These are phyloP conservation scores for Cryptosporidium felis DNA, from an alignment of 169 alveolate genomes.

Conservation along the genomic window DNA sequence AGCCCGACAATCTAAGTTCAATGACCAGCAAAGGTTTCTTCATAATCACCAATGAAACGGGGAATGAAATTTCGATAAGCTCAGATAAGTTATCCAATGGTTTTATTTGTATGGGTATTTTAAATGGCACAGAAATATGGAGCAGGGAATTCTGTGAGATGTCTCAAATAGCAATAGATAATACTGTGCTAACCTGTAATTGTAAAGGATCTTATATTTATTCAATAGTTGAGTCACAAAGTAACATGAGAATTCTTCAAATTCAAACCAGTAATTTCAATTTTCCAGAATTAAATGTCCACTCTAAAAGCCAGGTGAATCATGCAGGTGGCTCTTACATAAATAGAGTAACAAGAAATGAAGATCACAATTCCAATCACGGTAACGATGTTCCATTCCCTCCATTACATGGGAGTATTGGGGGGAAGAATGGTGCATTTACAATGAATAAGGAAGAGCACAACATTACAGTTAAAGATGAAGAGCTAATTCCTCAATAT, in stretches of 20 bases:
- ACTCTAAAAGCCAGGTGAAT: background rate
- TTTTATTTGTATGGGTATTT: constrained; percentile 35
- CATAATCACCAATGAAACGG: constrained; percentile 11
- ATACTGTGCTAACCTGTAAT: constrained; percentile 4
- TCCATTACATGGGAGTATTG: constrained; percentile 12
- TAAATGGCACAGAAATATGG: constrained; percentile 60
- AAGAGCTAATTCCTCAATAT: background rate
- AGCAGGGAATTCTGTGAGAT: constrained; percentile 48
- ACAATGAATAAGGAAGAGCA: background rate
- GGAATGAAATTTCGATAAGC: constrained; percentile 20
- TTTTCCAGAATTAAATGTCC: constrained; percentile 6
- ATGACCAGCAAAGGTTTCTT: background rate
- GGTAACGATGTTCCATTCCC: constrained; percentile 49
- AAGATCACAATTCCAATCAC: background rate
- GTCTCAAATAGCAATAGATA: background rate
- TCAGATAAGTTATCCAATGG: constrained; percentile 11
- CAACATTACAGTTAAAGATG: background rate
- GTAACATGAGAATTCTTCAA: background rate
- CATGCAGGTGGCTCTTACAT: constrained; percentile 3
- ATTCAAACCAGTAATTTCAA: background rate
- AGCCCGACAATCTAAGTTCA: background rate
- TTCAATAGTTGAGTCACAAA: background rate
- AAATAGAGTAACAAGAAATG: constrained; percentile 27
- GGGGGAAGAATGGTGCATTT: background rate
- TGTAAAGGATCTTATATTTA: constrained; percentile 55